Conservation (phyloP, 345 rosid genomes). For the Citrus medica region DNA sequence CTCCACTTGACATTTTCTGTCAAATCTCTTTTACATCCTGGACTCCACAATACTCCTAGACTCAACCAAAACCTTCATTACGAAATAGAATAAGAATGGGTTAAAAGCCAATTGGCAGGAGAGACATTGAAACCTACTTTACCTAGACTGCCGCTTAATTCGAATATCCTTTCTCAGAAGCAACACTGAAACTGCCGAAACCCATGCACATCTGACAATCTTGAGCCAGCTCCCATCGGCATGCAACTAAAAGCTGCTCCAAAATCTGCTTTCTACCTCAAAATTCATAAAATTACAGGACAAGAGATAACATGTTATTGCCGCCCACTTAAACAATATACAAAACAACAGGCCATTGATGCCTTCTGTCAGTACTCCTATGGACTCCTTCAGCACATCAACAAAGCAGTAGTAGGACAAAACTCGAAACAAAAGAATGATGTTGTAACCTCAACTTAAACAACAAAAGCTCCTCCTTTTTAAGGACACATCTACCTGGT, state of each 20-base stretch:
- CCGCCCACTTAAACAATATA: constrained; percentile 31
- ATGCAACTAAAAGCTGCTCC: neutral
- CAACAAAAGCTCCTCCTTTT: constrained; percentile 32
- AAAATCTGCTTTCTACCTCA: constrained; percentile 14
- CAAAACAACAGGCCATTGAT: constrained; percentile 26
- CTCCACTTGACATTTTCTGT: too few relatives aligned
- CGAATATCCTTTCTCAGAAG: neutral
- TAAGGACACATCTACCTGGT: constrained; percentile 50
- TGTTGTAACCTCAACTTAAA: constrained; percentile 43
- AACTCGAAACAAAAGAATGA: constrained; percentile 44
- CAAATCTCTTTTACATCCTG: too few relatives aligned
- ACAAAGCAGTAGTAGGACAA: constrained; percentile 32
- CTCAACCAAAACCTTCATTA: too few relatives aligned
- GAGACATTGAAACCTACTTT: neutral
- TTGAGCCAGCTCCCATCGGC: too few relatives aligned
- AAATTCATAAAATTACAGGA: constrained; percentile 20
- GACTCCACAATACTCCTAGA: too few relatives aligned
- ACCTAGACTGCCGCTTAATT: neutral
- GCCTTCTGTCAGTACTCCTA: constrained; percentile 23
- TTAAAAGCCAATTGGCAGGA: neutral
- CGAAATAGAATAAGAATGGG: too few relatives aligned
- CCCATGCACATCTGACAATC: neutral
- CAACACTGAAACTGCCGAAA: neutral
- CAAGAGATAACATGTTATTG: constrained; percentile 27
- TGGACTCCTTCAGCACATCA: constrained; percentile 25